Evolutionary conservation across 192 early-diverging fungal species (phyloP).

Genomic region (Podila clonocystis): DNA sequence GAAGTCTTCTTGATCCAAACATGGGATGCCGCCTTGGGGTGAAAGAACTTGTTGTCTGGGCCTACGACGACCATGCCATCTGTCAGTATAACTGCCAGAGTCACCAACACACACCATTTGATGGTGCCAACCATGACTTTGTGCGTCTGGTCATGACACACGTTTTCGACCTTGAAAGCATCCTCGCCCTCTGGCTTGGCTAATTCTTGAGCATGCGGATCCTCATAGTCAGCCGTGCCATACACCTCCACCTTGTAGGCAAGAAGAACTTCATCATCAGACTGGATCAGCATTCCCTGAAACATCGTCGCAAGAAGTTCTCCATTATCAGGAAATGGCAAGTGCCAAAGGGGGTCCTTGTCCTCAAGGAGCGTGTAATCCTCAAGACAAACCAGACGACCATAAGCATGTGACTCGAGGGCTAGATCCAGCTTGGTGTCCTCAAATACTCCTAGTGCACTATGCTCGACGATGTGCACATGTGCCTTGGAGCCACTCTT

Average conservation of each 20-base stretch:
- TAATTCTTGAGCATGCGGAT: slow-evolving; percentile 18
- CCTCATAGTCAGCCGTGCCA: slow-evolving; percentile 8
- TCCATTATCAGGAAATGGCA: slow-evolving; percentile 7
- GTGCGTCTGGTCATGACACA: slow-evolving; percentile 12
- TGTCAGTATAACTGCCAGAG: slow-evolving; percentile 10
- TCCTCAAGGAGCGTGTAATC: slow-evolving; percentile 11
- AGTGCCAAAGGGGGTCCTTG: slow-evolving; percentile 10
- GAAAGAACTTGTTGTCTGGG: slow-evolving; percentile 22
- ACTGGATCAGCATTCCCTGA: slow-evolving; percentile 12
- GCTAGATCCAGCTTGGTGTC: slow-evolving; percentile 6
- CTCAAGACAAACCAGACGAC: slow-evolving; percentile 10
- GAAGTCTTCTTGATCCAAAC: slow-evolving; percentile 4
- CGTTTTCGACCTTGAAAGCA: slow-evolving; percentile 22
- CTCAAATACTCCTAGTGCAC: background rate
- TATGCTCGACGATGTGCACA: background rate
- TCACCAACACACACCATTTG: slow-evolving; percentile 19
- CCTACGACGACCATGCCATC: slow-evolving; percentile 15
- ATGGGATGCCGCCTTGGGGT: slow-evolving; percentile 1
- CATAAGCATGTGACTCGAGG: slow-evolving; percentile 13
- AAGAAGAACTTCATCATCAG: slow-evolving; percentile 7
- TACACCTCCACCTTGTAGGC: slow-evolving; percentile 23
- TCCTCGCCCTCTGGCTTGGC: slow-evolving; percentile 14
- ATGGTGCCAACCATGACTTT: slow-evolving; percentile 22
- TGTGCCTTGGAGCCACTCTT: slow-evolving; percentile 2
- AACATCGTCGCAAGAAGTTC: slow-evolving; percentile 12